Base-by-base conservation (phyloP, 192 early-diverging fungal species). In the Backusella westeae region DNA sequence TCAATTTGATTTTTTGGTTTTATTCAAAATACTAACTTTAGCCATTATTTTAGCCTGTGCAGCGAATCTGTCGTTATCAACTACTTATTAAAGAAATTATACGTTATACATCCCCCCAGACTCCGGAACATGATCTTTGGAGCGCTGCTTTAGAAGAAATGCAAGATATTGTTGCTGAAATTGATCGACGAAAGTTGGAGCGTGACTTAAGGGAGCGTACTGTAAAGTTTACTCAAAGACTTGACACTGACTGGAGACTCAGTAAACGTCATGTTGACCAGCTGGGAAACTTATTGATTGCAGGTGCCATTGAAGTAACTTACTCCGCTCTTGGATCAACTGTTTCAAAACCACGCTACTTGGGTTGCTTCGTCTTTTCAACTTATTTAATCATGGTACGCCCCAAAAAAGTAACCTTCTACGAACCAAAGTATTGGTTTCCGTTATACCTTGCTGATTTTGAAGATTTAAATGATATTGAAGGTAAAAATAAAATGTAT, bases 41-140 rank as follows among this genome's bases (percentile, higher is more conserved):
- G 12, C 34, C 34, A n/a, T 34, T 17, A 2, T 17, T 35, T 29
- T 56, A 96, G 77, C 96, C 96, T 12, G 90, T 98, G 2, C 96
- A 98, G 81, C 85, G 96, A 14, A 91, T 97, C 35, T 96, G 95
- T 80, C 94, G 94, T 36, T 98, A 98, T 83, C 96, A 95, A 12
- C 84, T 98, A 6, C 82, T 98, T 17, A 83, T 91, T 41, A 85
- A 87, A 19, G 92, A 91, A 17, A 82, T 92, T 56, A 52, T 87
- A 21, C 85, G 89, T 52, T 78, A 87, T 41, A 91, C 90, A 3
- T 75, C 79, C 23, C 44, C 75, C 19, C 71, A 69, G 10, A 77
- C 80, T 15, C 39, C 80, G 10, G 87, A 87, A 52, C 73, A 87
- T 41, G 44, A 68, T 46, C 74, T 70, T 19, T 66, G 86, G 42